A percentile compares a stretch with the other conserved stretches of the same genome.
Conservation (phyloP, 2,329 filamentous ascomycete species). For the Neonectria faginata region DNA sequence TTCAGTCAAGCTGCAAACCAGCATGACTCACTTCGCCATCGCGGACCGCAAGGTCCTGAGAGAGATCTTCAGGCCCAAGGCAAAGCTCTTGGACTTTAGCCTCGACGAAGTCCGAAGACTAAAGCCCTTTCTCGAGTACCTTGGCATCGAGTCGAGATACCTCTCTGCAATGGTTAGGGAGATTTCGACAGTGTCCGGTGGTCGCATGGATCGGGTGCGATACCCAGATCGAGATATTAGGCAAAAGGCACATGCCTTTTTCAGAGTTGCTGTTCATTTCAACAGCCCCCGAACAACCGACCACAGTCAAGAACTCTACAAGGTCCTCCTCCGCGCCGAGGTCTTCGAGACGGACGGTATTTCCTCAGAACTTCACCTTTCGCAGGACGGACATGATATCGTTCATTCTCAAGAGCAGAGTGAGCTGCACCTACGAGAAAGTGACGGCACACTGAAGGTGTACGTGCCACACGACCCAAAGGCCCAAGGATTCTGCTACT, state of each 20-base stretch:
- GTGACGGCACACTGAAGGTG: slow-evolving; percentile 35
- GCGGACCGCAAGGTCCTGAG: slow-evolving; percentile 48
- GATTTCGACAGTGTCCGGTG: slow-evolving; percentile 44
- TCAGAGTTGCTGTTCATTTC: slow-evolving; percentile 42
- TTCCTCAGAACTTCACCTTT: slow-evolving; percentile 43
- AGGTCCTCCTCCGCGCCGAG: slow-evolving; percentile 28
- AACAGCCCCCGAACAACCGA: slow-evolving; percentile 33
- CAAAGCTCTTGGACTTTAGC: slow-evolving; percentile 52
- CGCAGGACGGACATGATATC: slow-evolving; percentile 41
- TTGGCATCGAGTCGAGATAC: slow-evolving; percentile 46
- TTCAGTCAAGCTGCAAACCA: slow-evolving; percentile 24
- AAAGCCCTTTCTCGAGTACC: slow-evolving; percentile 51
- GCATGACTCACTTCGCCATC: slow-evolving; percentile 48
- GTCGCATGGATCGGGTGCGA: slow-evolving; percentile 34
- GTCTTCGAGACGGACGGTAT: slow-evolving; percentile 50
- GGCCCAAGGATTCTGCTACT: slow-evolving; percentile 47
- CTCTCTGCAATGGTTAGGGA: slow-evolving; percentile 51
- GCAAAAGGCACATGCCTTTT: slow-evolving; percentile 47
- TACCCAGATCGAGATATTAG: slow-evolving; percentile 44
- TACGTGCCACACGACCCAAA: slow-evolving; percentile 49
- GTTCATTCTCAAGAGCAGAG: slow-evolving; percentile 34
- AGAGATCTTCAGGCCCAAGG: slow-evolving; percentile 42
- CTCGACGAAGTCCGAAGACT: slow-evolving; percentile 49
- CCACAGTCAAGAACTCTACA: slow-evolving; percentile 27
- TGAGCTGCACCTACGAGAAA: slow-evolving; percentile 48